Evolutionary conservation across 345 rosid genomes (phyloP).

Genomic region (Eucalyptus urophylla): DNA sequence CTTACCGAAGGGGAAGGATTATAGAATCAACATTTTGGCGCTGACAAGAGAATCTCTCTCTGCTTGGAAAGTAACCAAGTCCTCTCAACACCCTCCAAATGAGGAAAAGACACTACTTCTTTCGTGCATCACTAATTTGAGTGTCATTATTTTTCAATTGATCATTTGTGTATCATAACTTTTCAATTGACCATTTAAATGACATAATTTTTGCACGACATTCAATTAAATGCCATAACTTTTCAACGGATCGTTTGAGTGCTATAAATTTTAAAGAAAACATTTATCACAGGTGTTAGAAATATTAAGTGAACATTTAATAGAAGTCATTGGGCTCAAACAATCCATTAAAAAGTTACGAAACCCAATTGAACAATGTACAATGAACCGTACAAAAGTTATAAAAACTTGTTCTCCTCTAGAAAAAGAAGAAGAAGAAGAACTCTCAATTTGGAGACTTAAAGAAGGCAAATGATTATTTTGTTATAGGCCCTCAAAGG

Average conservation of each 20-base stretch:
- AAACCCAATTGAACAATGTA: background rate
- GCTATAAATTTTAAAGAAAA: background rate
- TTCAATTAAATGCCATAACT: too few species aligned
- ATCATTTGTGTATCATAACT: background rate
- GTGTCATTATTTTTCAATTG: background rate
- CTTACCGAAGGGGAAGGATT: background rate
- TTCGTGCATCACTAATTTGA: too few species aligned
- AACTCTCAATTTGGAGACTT: too few species aligned
- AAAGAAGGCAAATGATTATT: too few species aligned
- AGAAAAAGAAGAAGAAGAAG: too few species aligned
- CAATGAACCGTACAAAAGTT: too few species aligned
- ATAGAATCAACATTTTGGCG: background rate
- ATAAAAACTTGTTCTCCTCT: too few species aligned
- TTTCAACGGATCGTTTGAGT: too few species aligned
- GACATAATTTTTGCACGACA: too few species aligned
- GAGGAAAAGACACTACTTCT: background rate
- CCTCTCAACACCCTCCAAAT: background rate
- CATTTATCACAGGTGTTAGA: background rate
- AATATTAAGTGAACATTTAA: background rate
- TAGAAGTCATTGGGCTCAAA: background rate
- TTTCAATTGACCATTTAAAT: too few species aligned
- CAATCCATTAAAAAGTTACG: background rate
- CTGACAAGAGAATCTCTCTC: background rate
- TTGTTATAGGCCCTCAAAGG: too few species aligned
- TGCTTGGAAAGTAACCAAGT: background rate